Conservation (phyloP, 768 basidiomycete genomes). For the Xerocomellus intermedius region DNA sequence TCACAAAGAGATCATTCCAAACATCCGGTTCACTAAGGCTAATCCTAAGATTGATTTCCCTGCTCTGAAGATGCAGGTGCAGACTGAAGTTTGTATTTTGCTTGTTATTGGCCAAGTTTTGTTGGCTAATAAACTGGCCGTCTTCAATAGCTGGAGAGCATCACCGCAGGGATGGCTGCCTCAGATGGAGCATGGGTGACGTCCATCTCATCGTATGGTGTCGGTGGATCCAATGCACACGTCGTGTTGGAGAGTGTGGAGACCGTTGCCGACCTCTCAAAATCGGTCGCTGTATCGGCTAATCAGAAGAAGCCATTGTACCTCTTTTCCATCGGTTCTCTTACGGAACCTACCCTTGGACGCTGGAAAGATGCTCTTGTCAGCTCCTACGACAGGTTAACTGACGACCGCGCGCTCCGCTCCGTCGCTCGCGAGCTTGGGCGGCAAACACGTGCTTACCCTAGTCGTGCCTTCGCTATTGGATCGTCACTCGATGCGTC, state of each 20-base stretch:
- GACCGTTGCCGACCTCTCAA: slow-evolving; percentile 13
- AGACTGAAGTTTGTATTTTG: slow-evolving; percentile 19
- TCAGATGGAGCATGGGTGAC: slow-evolving; percentile 30
- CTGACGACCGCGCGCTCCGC: slow-evolving; percentile 25
- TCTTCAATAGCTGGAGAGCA: slow-evolving; percentile 18
- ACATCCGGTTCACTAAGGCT: slow-evolving; percentile 28
- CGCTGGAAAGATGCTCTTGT: slow-evolving; percentile 27
- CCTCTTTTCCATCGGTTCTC: slow-evolving; percentile 28
- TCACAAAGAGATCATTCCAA: slow-evolving; percentile 29
- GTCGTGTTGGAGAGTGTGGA: slow-evolving; percentile 30
- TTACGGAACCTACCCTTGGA: slow-evolving; percentile 25
- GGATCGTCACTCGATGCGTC: slow-evolving; percentile 20
- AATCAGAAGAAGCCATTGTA: slow-evolving; percentile 19
- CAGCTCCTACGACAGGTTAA: slow-evolving; percentile 12
- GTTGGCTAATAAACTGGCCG: background rate
- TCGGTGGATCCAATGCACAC: slow-evolving; percentile 36
- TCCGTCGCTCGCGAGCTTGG: slow-evolving; percentile 29
- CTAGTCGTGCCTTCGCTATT: slow-evolving; percentile 26
- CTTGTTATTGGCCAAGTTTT: background rate
- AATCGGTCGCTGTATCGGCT: background rate
- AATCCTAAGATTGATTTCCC: slow-evolving; percentile 28
- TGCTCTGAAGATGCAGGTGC: slow-evolving; percentile 26
- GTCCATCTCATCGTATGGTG: slow-evolving; percentile 34
- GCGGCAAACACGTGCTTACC: slow-evolving; percentile 31
- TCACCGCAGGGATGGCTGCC: slow-evolving; percentile 30